phyloP scores from a whole-genome alignment of 345 rosid genomes.

The Dipteronia sinensis region DNA sequence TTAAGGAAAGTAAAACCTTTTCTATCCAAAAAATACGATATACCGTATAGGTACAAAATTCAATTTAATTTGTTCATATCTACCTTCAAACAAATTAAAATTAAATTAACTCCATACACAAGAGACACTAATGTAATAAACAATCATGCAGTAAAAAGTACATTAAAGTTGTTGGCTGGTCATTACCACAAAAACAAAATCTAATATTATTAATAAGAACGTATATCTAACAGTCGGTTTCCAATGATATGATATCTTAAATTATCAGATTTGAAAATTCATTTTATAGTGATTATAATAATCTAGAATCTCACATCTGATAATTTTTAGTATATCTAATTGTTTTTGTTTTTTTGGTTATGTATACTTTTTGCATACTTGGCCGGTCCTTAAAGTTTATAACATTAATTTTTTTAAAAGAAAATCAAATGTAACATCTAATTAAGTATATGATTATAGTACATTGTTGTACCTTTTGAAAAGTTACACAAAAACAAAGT shows the following conservation, averaged over 20 bases:
- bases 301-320: too few species aligned
- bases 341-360: neutral
- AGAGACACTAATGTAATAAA: neutral
- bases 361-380: neutral
- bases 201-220: neutral
- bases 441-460: neutral
- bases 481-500: neutral
- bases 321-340: too few species aligned
- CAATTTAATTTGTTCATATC: neutral
- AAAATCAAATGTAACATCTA: neutral
- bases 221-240: too few species aligned
- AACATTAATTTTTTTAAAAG: neutral
- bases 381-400: conserved; percentile 1
- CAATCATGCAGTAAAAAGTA: neutral
- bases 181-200: neutral
- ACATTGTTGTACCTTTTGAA: neutral
- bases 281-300: too few species aligned
- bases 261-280: too few species aligned
- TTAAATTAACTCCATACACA: neutral
- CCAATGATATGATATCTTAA: too few species aligned
- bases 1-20: neutral
- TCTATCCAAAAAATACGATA: neutral
- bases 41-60: neutral
- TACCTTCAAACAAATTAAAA: neutral
- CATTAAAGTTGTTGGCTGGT: neutral